phyloP scores from a whole-genome alignment of 257 asterid species.

The Capsicum baccatum region DNA sequence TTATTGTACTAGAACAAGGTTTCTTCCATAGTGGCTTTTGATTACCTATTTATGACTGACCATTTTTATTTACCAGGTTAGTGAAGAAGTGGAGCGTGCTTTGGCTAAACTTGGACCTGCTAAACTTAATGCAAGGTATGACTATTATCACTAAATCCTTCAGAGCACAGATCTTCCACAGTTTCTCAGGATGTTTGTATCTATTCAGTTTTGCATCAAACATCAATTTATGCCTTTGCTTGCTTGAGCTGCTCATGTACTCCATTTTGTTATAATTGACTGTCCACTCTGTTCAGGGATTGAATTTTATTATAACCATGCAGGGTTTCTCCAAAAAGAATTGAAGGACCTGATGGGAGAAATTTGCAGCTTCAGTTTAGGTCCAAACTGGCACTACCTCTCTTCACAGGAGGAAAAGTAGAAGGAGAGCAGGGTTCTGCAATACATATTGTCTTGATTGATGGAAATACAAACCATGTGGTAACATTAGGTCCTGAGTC shows the following conservation, averaged over 20 bases:
- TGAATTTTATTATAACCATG: slow-evolving; percentile 35
- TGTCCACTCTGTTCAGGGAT: slow-evolving; percentile 27
- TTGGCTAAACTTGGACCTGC: slow-evolving; percentile 84
- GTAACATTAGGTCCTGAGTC: slow-evolving; percentile 86
- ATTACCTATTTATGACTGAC: not conserved
- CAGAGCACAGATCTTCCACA: slow-evolving; percentile 7
- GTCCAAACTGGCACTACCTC: slow-evolving; percentile 85
- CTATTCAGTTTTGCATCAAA: slow-evolving; percentile 6
- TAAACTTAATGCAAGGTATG: slow-evolving; percentile 76
- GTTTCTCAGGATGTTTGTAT: not conserved
- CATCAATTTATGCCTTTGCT: not conserved
- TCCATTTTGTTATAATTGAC: slow-evolving; percentile 15
- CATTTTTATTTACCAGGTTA: slow-evolving; percentile 60
- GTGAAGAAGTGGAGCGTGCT: slow-evolving; percentile 99
- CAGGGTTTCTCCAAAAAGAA: slow-evolving; percentile 91
- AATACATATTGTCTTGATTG: slow-evolving; percentile 75
- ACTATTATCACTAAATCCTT: not conserved
- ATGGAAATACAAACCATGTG: slow-evolving; percentile 65
- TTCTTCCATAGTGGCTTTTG: not conserved
- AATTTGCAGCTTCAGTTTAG: slow-evolving; percentile 80
- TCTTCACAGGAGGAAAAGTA: slow-evolving; percentile 89
- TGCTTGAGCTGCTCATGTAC: slow-evolving; percentile 1
- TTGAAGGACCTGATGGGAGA: slow-evolving; percentile 84
- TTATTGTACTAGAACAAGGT: not conserved
- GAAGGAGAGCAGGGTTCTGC: slow-evolving; percentile 91